phyloP scores from a whole-genome alignment of 176 grass and related monocot genomes.

The Bromus sterilis region DNA sequence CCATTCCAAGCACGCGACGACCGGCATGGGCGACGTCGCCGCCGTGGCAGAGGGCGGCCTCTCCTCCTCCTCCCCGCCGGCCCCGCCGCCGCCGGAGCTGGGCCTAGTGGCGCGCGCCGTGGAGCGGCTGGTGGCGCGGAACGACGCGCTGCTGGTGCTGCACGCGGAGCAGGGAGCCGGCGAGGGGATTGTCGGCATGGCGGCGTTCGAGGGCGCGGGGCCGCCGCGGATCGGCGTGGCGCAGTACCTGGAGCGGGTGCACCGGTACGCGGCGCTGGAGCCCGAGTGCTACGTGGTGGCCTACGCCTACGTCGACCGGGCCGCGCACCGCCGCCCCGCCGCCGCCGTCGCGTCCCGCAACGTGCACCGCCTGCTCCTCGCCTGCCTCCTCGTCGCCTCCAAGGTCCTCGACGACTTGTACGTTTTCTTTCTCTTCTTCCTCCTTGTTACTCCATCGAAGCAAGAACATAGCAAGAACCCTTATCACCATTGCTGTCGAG shows the following conservation, averaged over 20 bases:
- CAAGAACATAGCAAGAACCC: neutral
- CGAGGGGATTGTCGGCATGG: neutral
- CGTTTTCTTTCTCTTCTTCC: neutral
- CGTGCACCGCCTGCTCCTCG: constrained; percentile 77
- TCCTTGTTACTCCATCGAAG: neutral
- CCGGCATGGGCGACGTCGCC: neutral
- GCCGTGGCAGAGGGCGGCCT: neutral
- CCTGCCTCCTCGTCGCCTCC: constrained; percentile 76
- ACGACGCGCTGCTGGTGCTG: constrained; percentile 30
- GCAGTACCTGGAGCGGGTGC: constrained; percentile 86
- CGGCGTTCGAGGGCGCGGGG: constrained; percentile 47
- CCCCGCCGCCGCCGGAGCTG: constrained; percentile 30
- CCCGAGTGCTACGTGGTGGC: constrained; percentile 71
- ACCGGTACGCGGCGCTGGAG: constrained; percentile 57
- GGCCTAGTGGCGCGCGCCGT: constrained; percentile 41
- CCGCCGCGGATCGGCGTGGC: constrained; percentile 56
- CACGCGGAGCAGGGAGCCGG: neutral
- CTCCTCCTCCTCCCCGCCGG: neutral
- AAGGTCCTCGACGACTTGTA: constrained; percentile 93
- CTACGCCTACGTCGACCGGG: constrained; percentile 67
- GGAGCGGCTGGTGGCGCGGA: constrained; percentile 72
- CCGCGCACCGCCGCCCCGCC: constrained; percentile 52
- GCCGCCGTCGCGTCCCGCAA: constrained; percentile 54
- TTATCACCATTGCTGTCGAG: neutral
- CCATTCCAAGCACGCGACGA: neutral